Conservation (phyloP, 1,284 basidiomycete genomes). For the Cutaneotrichosporon dermatis region DNA sequence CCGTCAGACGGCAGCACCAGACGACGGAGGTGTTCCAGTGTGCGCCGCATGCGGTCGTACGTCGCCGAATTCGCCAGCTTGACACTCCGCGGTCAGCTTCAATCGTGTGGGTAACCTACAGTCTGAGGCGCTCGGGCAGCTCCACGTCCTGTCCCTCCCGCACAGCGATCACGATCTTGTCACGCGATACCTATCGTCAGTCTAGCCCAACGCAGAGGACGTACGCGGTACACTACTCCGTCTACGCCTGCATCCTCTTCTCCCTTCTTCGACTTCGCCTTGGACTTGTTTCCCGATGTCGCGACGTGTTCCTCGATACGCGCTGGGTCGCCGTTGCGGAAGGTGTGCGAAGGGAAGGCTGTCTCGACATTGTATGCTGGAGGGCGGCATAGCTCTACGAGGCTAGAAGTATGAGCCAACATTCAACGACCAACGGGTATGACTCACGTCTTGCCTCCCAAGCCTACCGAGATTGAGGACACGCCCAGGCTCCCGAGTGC, state of each 20-base stretch:
- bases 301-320: constrained; percentile 68
- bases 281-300: constrained; percentile 52
- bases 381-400: constrained; percentile 81
- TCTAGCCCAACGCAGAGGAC: constrained; percentile 5
- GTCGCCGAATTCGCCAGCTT: constrained; percentile 90
- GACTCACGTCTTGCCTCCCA: constrained; percentile 83
- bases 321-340: constrained; percentile 77
- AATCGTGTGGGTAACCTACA: constrained; percentile 45
- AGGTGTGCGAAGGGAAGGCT: constrained; percentile 75
- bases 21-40: constrained; percentile 63
- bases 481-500: constrained; percentile 71
- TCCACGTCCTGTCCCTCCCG: constrained; percentile 66
- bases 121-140: constrained; percentile 72
- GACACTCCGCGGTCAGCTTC: constrained; percentile 50
- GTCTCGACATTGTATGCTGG: constrained; percentile 68
- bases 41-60: constrained; percentile 83
- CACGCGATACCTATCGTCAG: constrained; percentile 61
- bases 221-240: constrained; percentile 76
- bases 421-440: too few species aligned
- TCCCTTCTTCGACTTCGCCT: constrained; percentile 52
- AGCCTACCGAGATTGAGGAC: constrained; percentile 65
- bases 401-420: constrained; percentile 49
- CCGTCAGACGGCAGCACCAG: constrained; percentile 29
- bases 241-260: constrained; percentile 51
- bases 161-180: constrained; percentile 69